These are phyloP conservation scores for Backusella sp. DNA, from an alignment of 192 early-diverging fungal genomes.

Conservation along the genomic window DNA sequence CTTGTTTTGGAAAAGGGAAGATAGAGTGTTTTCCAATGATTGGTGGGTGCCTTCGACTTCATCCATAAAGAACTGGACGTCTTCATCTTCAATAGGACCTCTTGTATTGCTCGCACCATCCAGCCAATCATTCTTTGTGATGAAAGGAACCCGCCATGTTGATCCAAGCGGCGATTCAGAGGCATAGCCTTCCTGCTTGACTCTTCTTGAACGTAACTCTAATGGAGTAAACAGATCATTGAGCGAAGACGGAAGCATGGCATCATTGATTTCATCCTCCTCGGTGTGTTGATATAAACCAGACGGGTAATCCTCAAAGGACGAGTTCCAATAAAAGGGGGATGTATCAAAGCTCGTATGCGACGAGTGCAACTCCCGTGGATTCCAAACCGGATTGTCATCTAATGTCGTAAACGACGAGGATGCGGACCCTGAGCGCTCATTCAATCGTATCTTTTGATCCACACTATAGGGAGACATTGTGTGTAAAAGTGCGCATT, in stretches of 20 bases:
- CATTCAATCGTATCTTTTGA: not conserved
- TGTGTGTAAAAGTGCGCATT: constrained; percentile 65
- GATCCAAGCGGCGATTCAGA: not conserved
- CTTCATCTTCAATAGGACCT: not conserved
- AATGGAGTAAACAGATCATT: constrained; percentile 54
- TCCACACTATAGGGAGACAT: constrained; percentile 14
- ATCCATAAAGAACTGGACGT: constrained; percentile 24
- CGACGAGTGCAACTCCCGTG: too few relatives aligned
- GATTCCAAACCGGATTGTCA: not conserved
- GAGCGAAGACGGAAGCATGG: constrained; percentile 48
- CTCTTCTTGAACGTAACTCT: constrained; percentile 33
- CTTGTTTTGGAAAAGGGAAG: not conserved
- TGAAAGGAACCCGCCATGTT: not conserved
- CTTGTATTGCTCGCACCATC: not conserved
- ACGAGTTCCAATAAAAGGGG: not conserved
- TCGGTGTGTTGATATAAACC: too few relatives aligned
- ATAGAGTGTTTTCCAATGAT: not conserved
- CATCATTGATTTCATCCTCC: constrained; percentile 26
- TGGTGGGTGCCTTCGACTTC: constrained; percentile 6
- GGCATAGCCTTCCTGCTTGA: constrained; percentile 11
- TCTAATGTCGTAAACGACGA: not conserved
- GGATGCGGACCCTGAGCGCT: not conserved
- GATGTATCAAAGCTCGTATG: not conserved
- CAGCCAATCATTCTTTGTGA: not conserved
- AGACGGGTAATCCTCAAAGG: not conserved